phyloP scores from a whole-genome alignment of 2,329 filamentous ascomycete genomes.

The Fusarium sterilihyphosum region DNA sequence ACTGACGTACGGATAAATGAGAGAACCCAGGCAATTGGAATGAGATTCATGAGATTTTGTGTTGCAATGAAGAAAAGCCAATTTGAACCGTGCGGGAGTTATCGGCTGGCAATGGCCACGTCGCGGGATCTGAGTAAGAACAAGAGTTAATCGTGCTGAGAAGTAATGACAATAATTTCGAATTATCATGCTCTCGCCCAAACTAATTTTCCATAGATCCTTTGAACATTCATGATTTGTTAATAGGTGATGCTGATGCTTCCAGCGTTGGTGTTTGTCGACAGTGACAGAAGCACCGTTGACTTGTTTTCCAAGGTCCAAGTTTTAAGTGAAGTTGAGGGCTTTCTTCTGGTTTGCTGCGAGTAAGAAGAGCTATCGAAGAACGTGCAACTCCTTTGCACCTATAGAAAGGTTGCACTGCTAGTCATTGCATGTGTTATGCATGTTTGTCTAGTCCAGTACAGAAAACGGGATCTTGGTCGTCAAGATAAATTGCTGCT shows the following conservation, averaged over 20 bases:
- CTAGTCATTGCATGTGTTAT: background rate
- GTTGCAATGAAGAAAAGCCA: background rate
- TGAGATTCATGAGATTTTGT: background rate
- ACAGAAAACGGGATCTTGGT: background rate
- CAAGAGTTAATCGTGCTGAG: background rate
- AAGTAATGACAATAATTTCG: background rate
- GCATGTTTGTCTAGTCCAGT: background rate
- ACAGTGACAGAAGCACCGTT: background rate
- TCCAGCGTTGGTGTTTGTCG: background rate
- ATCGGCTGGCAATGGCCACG: background rate
- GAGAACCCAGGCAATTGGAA: background rate
- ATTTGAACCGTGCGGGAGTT: constrained; percentile 23
- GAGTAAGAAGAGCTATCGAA: background rate
- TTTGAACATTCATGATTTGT: background rate
- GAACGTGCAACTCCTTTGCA: background rate
- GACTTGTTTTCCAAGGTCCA: background rate
- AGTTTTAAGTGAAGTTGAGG: background rate
- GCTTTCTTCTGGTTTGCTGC: background rate
- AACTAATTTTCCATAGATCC: background rate
- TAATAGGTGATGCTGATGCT: background rate
- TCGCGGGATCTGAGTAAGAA: background rate
- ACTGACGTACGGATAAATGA: constrained; percentile 27
- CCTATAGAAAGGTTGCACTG: background rate
- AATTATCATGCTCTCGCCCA: background rate
- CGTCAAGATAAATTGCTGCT: background rate